Conservation (phyloP, 2,329 filamentous ascomycete species). For the Aspergillus sergii region DNA sequence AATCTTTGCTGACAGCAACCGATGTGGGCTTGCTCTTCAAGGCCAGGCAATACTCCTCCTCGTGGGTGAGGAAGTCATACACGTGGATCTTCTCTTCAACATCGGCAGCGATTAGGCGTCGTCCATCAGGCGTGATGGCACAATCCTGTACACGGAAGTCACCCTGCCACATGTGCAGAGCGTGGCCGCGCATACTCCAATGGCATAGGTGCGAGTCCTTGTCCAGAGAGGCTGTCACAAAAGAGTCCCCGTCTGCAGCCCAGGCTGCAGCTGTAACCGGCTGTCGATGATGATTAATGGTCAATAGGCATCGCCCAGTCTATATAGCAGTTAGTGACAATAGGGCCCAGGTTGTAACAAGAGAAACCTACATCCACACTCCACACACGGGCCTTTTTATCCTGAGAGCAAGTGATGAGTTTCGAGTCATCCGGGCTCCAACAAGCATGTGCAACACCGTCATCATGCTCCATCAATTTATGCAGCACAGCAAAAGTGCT, state of each 20-base stretch:
- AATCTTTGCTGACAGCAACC: slow-evolving; percentile 79
- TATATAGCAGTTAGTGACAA: slow-evolving; percentile 37
- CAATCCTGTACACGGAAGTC: slow-evolving; percentile 80
- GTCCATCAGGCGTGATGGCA: slow-evolving; percentile 78
- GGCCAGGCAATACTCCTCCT: slow-evolving; percentile 74
- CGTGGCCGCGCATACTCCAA: slow-evolving; percentile 67
- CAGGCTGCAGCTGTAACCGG: slow-evolving; percentile 90
- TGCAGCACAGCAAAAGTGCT: slow-evolving; percentile 67
- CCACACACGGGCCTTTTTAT: slow-evolving; percentile 76
- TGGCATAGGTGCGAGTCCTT: slow-evolving; percentile 67
- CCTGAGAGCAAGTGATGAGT: slow-evolving; percentile 79
- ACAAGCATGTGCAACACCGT: slow-evolving; percentile 74
- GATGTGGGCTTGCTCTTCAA: slow-evolving; percentile 73
- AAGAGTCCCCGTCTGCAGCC: slow-evolving; percentile 74
- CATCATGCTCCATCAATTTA: slow-evolving; percentile 65
- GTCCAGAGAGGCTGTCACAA: slow-evolving; percentile 79
- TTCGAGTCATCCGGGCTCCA: slow-evolving; percentile 93
- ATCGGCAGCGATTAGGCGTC: slow-evolving; percentile 77
- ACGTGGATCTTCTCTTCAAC: slow-evolving; percentile 72
- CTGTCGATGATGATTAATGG: slow-evolving; percentile 72
- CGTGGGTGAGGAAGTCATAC: slow-evolving; percentile 75
- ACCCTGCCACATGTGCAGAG: slow-evolving; percentile 67
- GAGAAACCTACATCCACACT: slow-evolving; percentile 62
- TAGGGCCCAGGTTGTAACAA: background rate
- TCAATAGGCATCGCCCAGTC: slow-evolving; percentile 65